Evolutionary conservation across 805 yeast species (phyloP), one percentile per base, ranked within the genome.

Genomic region (Candida dajiaensis): DNA sequence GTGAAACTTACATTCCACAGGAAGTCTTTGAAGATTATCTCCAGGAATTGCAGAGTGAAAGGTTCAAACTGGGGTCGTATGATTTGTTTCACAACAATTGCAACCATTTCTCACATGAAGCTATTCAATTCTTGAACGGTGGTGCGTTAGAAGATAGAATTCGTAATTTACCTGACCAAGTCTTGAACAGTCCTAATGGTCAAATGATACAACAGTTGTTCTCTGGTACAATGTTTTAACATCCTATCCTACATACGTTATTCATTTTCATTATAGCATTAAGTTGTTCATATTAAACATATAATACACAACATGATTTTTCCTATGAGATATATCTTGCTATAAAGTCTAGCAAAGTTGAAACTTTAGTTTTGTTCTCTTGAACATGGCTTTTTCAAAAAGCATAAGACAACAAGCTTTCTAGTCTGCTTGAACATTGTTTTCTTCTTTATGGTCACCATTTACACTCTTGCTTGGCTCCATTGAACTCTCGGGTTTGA

Each of bases 21-120:
- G 85, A 81, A 6, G 61, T 81, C 3, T 66, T 80, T 18, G 63
- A 67, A 33, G 86, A 79, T 42, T 82, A 71, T 56, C 52, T 82
- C 25, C 68, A 66, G 3, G 84, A 81, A 40, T 61, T 81, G 25
- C 59, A 63, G 28, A 68, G 68, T 11, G 75, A 71, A 53, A 59
- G 68, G 15, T 73, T 79, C 9, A 49, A 49, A 20, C 36, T 49
- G 22, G 67, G 66, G 9, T 67, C 63, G 35, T 82, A 82, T 63
- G 78, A 80, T 52, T 61, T 82, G 48, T 79, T 82, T 48, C 71
- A 72, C 44, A 81, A 81, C 62, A 82, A 82, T 57, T 82, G 89
- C 62, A 82, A 82, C 63, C 83, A 83, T 62, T 81, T 83, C 63
- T 71, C 83, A 18, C 74, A 81, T 53, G 80, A 74, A 40, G 57